phyloP scores from a whole-genome alignment of 768 basidiomycete genomes.

The Suillus bovinus region DNA sequence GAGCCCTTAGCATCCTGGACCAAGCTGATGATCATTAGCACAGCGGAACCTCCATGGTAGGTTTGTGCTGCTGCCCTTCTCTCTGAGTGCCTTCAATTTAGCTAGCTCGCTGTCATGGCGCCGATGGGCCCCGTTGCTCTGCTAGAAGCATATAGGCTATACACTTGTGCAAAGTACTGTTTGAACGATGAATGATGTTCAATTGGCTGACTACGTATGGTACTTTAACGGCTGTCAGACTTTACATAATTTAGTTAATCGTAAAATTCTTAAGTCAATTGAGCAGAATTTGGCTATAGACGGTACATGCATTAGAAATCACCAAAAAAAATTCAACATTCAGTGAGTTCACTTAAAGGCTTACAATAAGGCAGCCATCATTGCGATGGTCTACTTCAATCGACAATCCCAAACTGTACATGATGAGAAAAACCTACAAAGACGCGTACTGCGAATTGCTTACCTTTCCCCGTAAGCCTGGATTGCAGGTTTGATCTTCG shows the following conservation, averaged over 20 bases:
- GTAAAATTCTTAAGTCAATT: too few species aligned
- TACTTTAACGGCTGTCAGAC: too few species aligned
- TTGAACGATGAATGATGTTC: too few species aligned
- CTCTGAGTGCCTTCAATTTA: slow-evolving; percentile 58
- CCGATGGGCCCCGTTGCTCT: slow-evolving; percentile 61
- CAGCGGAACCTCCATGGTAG: slow-evolving; percentile 37
- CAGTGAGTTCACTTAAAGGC: not conserved
- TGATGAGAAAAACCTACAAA: not conserved
- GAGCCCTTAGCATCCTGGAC: too few species aligned
- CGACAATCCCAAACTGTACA: slow-evolving; percentile 53
- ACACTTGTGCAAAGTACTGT: not conserved
- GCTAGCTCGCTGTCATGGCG: slow-evolving; percentile 69
- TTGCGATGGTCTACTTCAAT: slow-evolving; percentile 78
- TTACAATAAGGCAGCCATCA: slow-evolving; percentile 76
- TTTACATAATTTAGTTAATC: too few species aligned
- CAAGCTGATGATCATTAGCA: too few species aligned
- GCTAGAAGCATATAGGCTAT: slow-evolving; percentile 52
- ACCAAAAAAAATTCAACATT: not conserved
- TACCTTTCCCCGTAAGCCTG: slow-evolving; percentile 78
- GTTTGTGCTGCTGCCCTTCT: slow-evolving; percentile 76
- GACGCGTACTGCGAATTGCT: slow-evolving; percentile 16
- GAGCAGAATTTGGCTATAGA: too few species aligned
- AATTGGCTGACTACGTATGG: too few species aligned
- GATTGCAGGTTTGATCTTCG: slow-evolving; percentile 88
- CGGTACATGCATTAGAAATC: not conserved